Evolutionary conservation across 306 rosid species (phyloP), one percentile per base, ranked within the genome.

Genomic region (Psophocarpus tetragonolobus): DNA sequence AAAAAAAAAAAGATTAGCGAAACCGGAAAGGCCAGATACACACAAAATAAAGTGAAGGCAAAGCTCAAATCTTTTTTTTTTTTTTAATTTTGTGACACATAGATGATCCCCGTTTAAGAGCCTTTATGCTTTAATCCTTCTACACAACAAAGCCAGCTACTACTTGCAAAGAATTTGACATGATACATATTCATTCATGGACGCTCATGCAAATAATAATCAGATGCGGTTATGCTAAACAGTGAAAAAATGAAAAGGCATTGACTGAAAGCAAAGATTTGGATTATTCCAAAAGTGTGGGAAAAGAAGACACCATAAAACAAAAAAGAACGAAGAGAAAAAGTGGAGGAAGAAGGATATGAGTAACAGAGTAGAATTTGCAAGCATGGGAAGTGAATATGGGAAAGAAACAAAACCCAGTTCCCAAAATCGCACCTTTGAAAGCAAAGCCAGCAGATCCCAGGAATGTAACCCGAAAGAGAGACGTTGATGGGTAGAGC

Each of bases 351-450:
- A 2, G 44, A 17, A 53, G 1, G 42, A 1, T 53, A 13, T 26
- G 3, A 78, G 38, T 14, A 51, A 33, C 24, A 33, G 7, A 67
- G 70, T 30, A 17, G 58, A 41, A 45, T 4, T 41, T 15, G 53
- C 9, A 53, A 15, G 56, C 51, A 39, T 15, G 48, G 70, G 54
- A 65, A 74, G 35, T 42, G 2, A 80, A 67, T 56, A 21, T 20
- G 4, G 27, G 1, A 81, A 27, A 2, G 41, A 75, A 58, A 81
- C 26, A 74, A 65, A 70, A 70, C 85, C 88, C 80, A 82, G 78
- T 65, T 76, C 39, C n/a, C 78, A 80, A 82, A 81, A 81, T 84
- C 61, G 62, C 81, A 90, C 97, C 84, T 80, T 74, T 65, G 58
- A 65, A 32, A 23, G 53, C 45, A 83, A 83, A 75, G 79, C 81